A percentile compares a stretch with the other conserved stretches of the same genome.
These are phyloP conservation scores for Amanita rubescens DNA, from an alignment of 768 basidiomycete species.

Conservation along the genomic window DNA sequence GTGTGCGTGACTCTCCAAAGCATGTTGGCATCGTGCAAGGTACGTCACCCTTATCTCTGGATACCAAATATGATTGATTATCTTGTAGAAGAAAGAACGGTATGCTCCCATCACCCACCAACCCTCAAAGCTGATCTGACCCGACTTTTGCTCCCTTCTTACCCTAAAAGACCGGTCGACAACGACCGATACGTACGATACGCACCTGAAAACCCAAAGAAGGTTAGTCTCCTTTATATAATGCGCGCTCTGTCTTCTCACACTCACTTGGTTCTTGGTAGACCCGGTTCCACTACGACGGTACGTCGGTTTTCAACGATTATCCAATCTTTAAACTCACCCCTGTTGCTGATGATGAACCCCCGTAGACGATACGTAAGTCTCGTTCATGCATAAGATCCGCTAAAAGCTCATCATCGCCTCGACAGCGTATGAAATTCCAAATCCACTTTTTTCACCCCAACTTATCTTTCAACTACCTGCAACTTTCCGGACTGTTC, in stretches of 20 bases:
- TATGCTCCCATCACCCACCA: conserved; percentile 23
- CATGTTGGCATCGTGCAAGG: conserved; percentile 92
- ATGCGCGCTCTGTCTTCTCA: conserved; percentile 6
- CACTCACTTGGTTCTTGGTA: conserved; percentile 17
- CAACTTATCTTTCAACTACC: too few species aligned
- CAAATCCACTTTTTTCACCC: background rate
- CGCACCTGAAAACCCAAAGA: conserved; percentile 83
- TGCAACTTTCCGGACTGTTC: too few species aligned
- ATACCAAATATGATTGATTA: too few species aligned
- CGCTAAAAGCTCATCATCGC: too few species aligned
- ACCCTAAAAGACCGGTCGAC: conserved; percentile 54
- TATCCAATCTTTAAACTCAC: background rate
- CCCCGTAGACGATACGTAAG: too few species aligned
- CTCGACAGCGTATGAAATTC: background rate
- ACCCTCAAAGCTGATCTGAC: conserved; percentile 1
- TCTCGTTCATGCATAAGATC: too few species aligned
- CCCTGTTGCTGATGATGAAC: too few species aligned
- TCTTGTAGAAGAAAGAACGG: conserved; percentile 52
- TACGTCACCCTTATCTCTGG: conserved; percentile 18
- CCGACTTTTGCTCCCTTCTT: conserved; percentile 6
- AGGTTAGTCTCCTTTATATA: conserved; percentile 36
- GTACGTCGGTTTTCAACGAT: conserved; percentile 32
- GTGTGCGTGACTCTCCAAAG: conserved; percentile 85
- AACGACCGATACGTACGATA: conserved; percentile 76
- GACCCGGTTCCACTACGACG: conserved; percentile 81